These are phyloP conservation scores for Colletotrichum acutatum DNA, from an alignment of 2,329 filamentous ascomycete species.

Conservation along the genomic window DNA sequence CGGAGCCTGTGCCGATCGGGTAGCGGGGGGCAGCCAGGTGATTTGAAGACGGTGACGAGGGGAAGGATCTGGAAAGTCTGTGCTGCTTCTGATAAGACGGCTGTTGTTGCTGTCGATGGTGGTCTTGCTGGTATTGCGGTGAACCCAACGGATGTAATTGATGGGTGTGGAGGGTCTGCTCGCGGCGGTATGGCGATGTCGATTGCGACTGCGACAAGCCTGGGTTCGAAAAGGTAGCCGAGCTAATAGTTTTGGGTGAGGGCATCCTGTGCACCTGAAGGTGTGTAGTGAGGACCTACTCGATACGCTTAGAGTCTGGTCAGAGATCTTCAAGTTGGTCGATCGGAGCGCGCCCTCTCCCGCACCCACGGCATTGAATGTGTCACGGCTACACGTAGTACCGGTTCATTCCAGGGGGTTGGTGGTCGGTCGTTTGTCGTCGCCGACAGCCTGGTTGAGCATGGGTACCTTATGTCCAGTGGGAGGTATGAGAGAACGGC, in stretches of 20 bases:
- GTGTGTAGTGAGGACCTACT: background rate
- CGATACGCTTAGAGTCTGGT: background rate
- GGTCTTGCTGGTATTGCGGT: background rate
- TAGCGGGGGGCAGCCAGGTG: conserved; percentile 16
- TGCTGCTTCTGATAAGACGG: conserved; percentile 24
- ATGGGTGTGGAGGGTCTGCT: background rate
- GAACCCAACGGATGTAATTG: background rate
- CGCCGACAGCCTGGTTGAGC: background rate
- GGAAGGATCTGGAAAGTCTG: conserved; percentile 26
- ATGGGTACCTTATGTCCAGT: background rate
- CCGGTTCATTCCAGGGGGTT: conserved; percentile 2
- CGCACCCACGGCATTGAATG: background rate
- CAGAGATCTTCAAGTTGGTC: background rate
- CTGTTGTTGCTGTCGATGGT: background rate
- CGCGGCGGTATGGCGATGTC: background rate
- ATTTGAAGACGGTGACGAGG: conserved; percentile 11
- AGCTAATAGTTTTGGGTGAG: conserved; percentile 7
- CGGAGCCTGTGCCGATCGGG: conserved; percentile 11
- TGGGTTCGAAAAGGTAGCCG: conserved; percentile 6
- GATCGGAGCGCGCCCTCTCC: background rate
- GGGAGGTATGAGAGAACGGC: background rate
- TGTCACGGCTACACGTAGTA: background rate
- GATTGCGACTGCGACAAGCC: conserved; percentile 1
- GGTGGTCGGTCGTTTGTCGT: background rate
- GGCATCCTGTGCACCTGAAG: conserved; percentile 25